These are phyloP conservation scores for Tuber umbilicatum DNA, from an alignment of 495 filamentous ascomycete species.

Conservation along the genomic window DNA sequence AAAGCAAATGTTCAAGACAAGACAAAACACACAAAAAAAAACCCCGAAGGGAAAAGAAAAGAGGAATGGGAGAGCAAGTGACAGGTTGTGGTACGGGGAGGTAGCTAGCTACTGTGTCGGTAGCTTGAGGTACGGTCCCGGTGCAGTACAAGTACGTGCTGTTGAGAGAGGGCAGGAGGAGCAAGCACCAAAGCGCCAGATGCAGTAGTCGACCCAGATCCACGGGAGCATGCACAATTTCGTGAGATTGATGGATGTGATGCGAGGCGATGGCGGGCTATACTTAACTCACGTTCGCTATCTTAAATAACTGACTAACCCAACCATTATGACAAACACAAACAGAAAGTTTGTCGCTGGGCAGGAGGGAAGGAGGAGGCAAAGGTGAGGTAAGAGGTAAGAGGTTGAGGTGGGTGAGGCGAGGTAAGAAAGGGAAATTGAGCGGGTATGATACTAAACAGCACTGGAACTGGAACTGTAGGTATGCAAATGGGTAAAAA, in stretches of 20 bases:
- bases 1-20: conserved; percentile 1
- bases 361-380: neutral
- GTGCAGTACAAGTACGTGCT: too few relatives aligned
- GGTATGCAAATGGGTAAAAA: neutral
- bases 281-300: neutral
- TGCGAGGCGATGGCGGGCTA: neutral
- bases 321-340: neutral
- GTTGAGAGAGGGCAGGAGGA: neutral
- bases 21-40: neutral
- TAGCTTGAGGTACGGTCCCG: neutral
- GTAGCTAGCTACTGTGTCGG: neutral
- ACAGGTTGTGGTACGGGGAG: neutral
- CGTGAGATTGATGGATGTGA: neutral
- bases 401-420: neutral
- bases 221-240: conserved; percentile 1
- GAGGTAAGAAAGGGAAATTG: neutral
- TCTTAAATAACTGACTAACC: neutral
- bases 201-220: neutral
- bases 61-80: neutral
- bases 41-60: neutral
- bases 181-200: neutral
- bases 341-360: neutral
- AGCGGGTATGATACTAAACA: neutral
- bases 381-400: neutral
- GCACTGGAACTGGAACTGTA: neutral